Evolutionary conservation across 2,329 filamentous ascomycete genomes (phyloP), one percentile per base, ranked within the genome.

Genomic region (Ceratocystis lukuohia): DNA sequence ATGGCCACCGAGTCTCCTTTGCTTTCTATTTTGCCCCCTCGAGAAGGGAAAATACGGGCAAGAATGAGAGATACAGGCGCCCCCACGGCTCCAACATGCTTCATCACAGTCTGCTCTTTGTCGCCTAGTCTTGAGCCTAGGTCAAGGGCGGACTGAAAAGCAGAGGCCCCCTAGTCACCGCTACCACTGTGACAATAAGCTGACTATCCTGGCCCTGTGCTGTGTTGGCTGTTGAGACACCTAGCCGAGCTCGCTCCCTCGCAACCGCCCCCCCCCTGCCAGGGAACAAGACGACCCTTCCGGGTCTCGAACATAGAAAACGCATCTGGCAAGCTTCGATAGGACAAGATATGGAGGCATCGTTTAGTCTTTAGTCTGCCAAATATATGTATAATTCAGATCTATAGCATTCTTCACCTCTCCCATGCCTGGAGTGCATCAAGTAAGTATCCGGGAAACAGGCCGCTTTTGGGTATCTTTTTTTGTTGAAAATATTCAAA

Each of bases 401-500:
- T 59, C 15, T 59, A 37, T 30, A 30, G 28, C 56, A 37, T 59
- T 37, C 15, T 37, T 37, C 28, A n/a, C 56, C 28, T 3, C 33
- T 28, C 56, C n/a, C 25, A n/a, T 33, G 6, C 33, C 28, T 37
- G 15, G 56, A 59, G 3, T 20, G 56, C 12, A 12, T 12, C 37
- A 41, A 41, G 10, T 4, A 37, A 37, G 33, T 8, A 59, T 59
- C 25, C 28, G 8, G 17, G 28, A 37, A 37, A 22, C 56, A 37
- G n/a, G 28, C 28, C 56, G 56, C 56, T 37, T 37, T 33, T 59
- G 56, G 56, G 56, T 59, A 59, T 59, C 56, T 20, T 59, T 25
- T 59, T 59, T 59, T n/a, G 28, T 28, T 59, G 28, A 30, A 59
- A 59, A 59, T 28, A 59, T 37, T 59, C 56, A 59, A 59, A 59